Conservation (phyloP, 306 rosid species). For the Dalbergia cultrata region DNA sequence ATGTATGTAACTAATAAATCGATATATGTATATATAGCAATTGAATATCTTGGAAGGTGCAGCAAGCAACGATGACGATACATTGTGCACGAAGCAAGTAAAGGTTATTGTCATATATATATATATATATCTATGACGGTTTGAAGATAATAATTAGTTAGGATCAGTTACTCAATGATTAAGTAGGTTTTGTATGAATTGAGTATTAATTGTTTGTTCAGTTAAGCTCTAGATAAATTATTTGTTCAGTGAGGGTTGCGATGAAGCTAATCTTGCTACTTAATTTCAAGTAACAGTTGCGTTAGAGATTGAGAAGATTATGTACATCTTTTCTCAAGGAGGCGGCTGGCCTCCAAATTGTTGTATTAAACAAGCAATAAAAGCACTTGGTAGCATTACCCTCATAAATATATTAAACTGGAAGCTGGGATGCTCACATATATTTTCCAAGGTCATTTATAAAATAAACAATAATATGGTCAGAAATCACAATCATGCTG, state of each 20-base stretch:
- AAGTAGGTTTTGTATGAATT: not conserved
- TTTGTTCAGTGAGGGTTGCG: not conserved
- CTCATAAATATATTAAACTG: not conserved
- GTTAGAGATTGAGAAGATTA: too few relatives aligned
- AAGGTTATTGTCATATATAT: not conserved
- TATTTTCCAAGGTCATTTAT: not conserved
- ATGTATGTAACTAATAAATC: not conserved
- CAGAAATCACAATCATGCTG: not conserved
- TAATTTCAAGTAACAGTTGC: not conserved
- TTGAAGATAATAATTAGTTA: not conserved
- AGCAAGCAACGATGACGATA: slow-evolving; percentile 3
- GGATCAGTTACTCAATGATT: not conserved
- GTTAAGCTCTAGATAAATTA: not conserved
- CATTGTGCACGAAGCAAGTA: not conserved
- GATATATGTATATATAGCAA: not conserved
- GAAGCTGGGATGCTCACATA: not conserved
- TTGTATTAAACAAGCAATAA: not conserved
- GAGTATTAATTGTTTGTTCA: slow-evolving; percentile 27
- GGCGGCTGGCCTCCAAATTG: too few relatives aligned
- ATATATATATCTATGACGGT: not conserved
- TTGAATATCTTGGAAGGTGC: slow-evolving; percentile 5
- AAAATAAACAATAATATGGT: not conserved
- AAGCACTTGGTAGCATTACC: not conserved
- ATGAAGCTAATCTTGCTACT: not conserved
- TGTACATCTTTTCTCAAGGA: too few relatives aligned